Percentiles rank a stretch among this genome's conserved stretches.
Evolutionary conservation across 176 grass and related monocot species (phyloP).

Genomic region (Triticum monococcum): DNA sequence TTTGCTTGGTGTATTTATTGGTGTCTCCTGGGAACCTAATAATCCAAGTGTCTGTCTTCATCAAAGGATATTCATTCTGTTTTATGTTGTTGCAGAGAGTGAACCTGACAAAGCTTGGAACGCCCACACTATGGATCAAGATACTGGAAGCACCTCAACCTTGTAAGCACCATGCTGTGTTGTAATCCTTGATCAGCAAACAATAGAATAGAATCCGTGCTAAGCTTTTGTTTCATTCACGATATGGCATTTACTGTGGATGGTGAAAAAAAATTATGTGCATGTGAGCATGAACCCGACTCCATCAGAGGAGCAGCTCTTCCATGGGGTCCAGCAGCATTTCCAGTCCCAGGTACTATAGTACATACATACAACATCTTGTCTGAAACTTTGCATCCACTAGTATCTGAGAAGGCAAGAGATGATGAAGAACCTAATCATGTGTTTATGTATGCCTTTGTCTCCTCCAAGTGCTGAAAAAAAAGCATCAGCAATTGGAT

Average conservation of each 20-base stretch:
- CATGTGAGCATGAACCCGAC: conserved; percentile 71
- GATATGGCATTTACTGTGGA: neutral
- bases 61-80: neutral
- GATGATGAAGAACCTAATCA: neutral
- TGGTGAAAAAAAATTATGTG: neutral
- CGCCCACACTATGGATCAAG: conserved; percentile 56
- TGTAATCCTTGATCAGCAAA: neutral
- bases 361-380: neutral
- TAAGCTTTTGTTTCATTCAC: neutral
- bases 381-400: neutral
- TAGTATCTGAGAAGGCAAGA: neutral
- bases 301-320: conserved; percentile 71
- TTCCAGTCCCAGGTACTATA: conserved; percentile 69
- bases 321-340: conserved; percentile 71
- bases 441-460: neutral
- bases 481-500: conserved; percentile 51
- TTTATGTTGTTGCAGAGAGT: conserved; percentile 44
- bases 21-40: neutral
- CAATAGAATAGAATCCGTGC: neutral
- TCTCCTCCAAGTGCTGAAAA: conserved; percentile 37
- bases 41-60: neutral
- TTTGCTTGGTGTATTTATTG: neutral
- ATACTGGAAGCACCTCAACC: conserved; percentile 87
- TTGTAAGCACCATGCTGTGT: conserved; percentile 37
- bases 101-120: conserved; percentile 77